Evolutionary conservation across 495 filamentous ascomycete genomes (phyloP).

Genomic region (Aspergillus wentii): DNA sequence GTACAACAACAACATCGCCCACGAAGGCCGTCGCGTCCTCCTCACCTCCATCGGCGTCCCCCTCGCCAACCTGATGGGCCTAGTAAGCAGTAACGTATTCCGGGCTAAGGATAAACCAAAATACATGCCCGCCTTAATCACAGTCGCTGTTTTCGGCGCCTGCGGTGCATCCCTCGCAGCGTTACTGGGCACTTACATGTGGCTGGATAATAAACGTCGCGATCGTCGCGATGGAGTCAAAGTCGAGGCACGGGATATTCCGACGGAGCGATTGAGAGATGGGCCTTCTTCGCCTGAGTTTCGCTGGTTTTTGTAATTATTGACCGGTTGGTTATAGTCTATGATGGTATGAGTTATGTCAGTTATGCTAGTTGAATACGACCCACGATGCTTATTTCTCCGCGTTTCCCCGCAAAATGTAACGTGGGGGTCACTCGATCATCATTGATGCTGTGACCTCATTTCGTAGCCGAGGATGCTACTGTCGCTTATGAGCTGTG

Average conservation of each 20-base stretch:
- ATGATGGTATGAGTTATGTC: too few species aligned
- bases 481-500: too few species aligned
- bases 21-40: constrained; percentile 66
- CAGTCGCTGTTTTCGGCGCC: constrained; percentile 68
- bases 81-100: constrained; percentile 73
- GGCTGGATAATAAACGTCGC: constrained; percentile 61
- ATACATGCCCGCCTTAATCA: constrained; percentile 69
- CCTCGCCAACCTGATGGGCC: constrained; percentile 75
- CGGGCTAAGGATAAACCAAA: constrained; percentile 64
- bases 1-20: constrained; percentile 80
- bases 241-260: constrained; percentile 59
- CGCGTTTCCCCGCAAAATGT: too few species aligned
- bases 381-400: too few species aligned
- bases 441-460: too few species aligned
- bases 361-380: too few species aligned
- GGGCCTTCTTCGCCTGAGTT: constrained; percentile 62
- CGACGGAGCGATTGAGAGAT: constrained; percentile 63
- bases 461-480: too few species aligned
- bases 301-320: constrained; percentile 58
- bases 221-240: constrained; percentile 57
- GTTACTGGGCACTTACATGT: constrained; percentile 62
- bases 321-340: too few species aligned
- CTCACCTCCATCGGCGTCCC: constrained; percentile 72
- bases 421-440: too few species aligned
- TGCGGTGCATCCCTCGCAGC: constrained; percentile 54